phyloP scores from a whole-genome alignment of 768 basidiomycete species.

The Saitozyma sp. region DNA sequence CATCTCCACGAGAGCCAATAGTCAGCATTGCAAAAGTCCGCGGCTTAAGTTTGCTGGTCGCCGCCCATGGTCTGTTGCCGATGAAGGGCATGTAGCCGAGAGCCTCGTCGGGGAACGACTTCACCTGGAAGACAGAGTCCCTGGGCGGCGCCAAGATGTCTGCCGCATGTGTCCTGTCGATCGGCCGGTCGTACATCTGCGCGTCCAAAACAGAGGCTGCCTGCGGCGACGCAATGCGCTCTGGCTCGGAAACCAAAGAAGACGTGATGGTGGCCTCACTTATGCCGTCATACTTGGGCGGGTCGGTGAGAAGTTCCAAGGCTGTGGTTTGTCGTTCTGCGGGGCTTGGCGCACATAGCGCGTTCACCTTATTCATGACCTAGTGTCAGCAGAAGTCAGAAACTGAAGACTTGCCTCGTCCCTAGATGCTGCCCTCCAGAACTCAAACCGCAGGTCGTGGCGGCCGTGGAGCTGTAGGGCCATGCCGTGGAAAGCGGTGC shows the following conservation, averaged over 20 bases:
- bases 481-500: constrained; percentile 53
- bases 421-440: constrained; percentile 55
- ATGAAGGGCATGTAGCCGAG: constrained; percentile 45
- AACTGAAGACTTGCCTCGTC: constrained; percentile 53
- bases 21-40: constrained; percentile 66
- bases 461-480: constrained; percentile 58
- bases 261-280: no score
- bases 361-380: no score
- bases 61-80: constrained; percentile 32
- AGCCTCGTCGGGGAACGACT: constrained; percentile 39
- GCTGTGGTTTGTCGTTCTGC: no score
- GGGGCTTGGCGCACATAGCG: no score
- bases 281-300: no score
- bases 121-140: constrained; percentile 15
- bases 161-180: constrained; percentile 22
- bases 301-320: no score
- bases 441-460: constrained; percentile 58
- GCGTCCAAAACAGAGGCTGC: not conserved
- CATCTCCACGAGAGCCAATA: constrained; percentile 64
- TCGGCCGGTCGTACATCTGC: not conserved
- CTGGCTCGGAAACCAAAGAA: no score
- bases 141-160: constrained; percentile 35
- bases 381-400: no score
- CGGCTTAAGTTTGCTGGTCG: constrained; percentile 38
- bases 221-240: no score